Percentiles rank a stretch among this genome's conserved stretches.
phyloP scores from a whole-genome alignment of 2,329 filamentous ascomycete genomes.

The Trichoderma koningiopsis region DNA sequence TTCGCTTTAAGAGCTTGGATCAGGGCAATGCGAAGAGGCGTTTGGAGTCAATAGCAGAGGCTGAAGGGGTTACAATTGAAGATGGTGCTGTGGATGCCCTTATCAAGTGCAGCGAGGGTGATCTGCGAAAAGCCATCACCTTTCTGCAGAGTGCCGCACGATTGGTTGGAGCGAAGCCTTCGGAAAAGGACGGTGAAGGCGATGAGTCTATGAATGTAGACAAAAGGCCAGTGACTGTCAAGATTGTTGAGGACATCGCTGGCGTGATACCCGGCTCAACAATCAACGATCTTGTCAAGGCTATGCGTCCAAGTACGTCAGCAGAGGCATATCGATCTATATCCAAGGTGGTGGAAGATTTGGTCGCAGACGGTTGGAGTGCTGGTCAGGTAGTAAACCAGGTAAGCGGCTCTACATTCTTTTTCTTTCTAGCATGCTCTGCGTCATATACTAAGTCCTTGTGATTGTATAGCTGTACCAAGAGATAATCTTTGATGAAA shows the following conservation, averaged over 20 bases:
- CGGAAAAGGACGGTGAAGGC: conserved; percentile 50
- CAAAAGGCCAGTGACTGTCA: conserved; percentile 68
- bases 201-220: conserved; percentile 65
- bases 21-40: conserved; percentile 78
- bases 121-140: conserved; percentile 94
- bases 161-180: conserved; percentile 70
- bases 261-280: conserved; percentile 83
- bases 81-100: conserved; percentile 80
- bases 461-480: conserved; percentile 69
- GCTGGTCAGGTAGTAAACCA: conserved; percentile 84
- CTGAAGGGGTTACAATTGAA: conserved; percentile 76
- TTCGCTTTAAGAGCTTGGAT: conserved; percentile 95
- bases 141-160: conserved; percentile 93
- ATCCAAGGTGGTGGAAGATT: conserved; percentile 78
- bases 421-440: conserved; percentile 13
- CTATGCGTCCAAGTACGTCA: conserved; percentile 72
- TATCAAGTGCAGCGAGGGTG: conserved; percentile 87
- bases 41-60: conserved; percentile 77
- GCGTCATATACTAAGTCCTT: conserved; percentile 20
- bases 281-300: conserved; percentile 68
- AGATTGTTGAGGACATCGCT: conserved; percentile 89
- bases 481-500: conserved; percentile 78
- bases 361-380: conserved; percentile 97
- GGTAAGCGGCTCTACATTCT: conserved; percentile 49
- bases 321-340: conserved; percentile 71